Percentiles rank a stretch among this genome's conserved stretches.
phyloP scores from a whole-genome alignment of 225 moss, liverwort and hornwort genomes.

The Physcomitrium patens region DNA sequence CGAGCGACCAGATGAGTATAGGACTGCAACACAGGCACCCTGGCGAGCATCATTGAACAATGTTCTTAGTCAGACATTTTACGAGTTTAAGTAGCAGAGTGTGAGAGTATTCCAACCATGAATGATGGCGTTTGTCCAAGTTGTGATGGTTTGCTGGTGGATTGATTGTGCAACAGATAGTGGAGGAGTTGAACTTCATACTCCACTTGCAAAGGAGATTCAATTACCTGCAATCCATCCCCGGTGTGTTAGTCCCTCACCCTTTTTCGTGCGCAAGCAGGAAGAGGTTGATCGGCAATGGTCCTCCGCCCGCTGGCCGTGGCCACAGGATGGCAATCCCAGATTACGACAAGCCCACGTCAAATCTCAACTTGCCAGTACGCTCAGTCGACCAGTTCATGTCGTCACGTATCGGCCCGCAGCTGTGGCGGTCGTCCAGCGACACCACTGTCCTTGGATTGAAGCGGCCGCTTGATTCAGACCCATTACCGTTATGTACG shows the following conservation, averaged over 20 bases:
- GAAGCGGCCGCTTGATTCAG: constrained; percentile 50
- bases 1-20: too few species aligned
- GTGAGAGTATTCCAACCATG: too few species aligned
- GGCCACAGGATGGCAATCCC: constrained; percentile 43
- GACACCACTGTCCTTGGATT: constrained; percentile 47
- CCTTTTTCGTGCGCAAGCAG: constrained; percentile 45
- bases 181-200: constrained; percentile 60
- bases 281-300: constrained; percentile 30
- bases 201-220: constrained; percentile 56
- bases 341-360: constrained; percentile 8
- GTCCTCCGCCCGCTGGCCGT: constrained; percentile 39
- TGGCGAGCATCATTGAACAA: too few species aligned
- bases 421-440: constrained; percentile 52
- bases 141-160: not conserved
- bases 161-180: constrained; percentile 38
- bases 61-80: too few species aligned
- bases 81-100: too few species aligned
- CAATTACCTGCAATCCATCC: constrained; percentile 66
- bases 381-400: constrained; percentile 61
- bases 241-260: constrained; percentile 61
- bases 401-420: constrained; percentile 46
- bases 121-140: too few species aligned
- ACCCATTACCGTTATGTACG: constrained; percentile 46
- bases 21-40: too few species aligned
- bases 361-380: constrained; percentile 35